Base-by-base conservation (phyloP, 352 stramenopile genomes). In the Phytopythium mirpurense region DNA sequence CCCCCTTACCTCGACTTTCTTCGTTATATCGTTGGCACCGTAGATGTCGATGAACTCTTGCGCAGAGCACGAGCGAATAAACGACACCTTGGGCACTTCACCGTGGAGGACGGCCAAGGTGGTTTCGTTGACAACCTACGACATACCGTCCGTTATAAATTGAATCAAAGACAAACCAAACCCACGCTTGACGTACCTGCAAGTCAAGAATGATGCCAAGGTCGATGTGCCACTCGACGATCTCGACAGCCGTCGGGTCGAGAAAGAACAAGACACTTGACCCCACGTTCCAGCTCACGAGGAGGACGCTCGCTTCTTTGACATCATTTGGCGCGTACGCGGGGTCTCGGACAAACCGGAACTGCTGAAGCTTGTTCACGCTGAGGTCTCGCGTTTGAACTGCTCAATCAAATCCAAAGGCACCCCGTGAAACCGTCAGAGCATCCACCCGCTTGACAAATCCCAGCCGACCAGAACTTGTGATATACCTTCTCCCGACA, bases 141-240 rank as follows among this genome's bases (percentile, higher is more conserved):
- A 15, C 51, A 23, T 8, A 14, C 15, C 16, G 8, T 19, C n/a
- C 11, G 8, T 27, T 10, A 19, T 32, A 27, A 34, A 21, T 31
- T 23, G 9, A 32, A 32, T 10, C 29, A 32, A 32, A 10, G 5
- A 32, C 29, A 9, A 9, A 9, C 5, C 29, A 32, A 32, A 32
- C 9, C 5, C 29, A 32, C 5, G 5, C 29, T 32, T n/a, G 29
- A 32, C 48, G 29, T 63, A 90, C 83, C 73, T 92, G 90, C 21
- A 93, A 61, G 52, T 95, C 85, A 41, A 92, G 83, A 29, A 95
- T 89, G 11, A 84, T 75, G 16, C 85, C 85, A 38, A 95, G 67
- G 63, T 95, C 85, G 29, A 95, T 56, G 59, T 95, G 85, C 81
- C 85, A 93, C 51, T 95, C 85, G 7, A 92, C 78, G 32, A 95